Evolutionary conservation across 352 stramenopile species (phyloP), one percentile per base, ranked within the genome.

Genomic region (Phytopythium helicoides): DNA sequence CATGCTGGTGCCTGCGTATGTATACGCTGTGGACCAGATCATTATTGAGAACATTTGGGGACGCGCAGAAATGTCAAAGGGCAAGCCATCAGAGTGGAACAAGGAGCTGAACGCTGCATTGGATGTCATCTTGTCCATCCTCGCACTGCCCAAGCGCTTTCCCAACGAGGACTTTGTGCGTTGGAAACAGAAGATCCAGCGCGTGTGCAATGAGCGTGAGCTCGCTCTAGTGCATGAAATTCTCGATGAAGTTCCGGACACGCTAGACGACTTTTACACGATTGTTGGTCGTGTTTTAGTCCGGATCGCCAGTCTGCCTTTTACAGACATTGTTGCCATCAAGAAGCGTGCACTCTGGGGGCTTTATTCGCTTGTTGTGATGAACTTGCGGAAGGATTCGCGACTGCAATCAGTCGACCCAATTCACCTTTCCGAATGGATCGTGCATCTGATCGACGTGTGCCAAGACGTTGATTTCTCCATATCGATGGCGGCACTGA

Each of bases 31-130:
- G 19, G 85, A 95, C 47, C 68, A 86, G 44, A 87, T 95, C 39
- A 92, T 92, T 61, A 76, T 93, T 12, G 67, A 76, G 31, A 91
- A 87, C 26, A 93, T 93, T 19, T 93, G 80, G 76, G 76, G 64
- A 21, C 67, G 74, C 9, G 82, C 82, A 8, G 62, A 85, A 52
- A 79, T 81, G 25, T 83, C 74, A 0, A 89, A 86, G 42, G 75
- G 76, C 12, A 89, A 85, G 41, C 73, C 68, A 1, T 91, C 80
- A 7, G 76, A 91, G 26, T 93, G 82, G 82, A 89, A 89, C 47
- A 87, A 86, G 46, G 80, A 93, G 49, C 66, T 93, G 1, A 89
- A 75, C 39, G 82, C 85, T 0, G 75, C 81, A 14, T 58, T 95
- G 9, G 76, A 93, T 35, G 69, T 95, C 15, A 69, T 90, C 2